phyloP scores from a whole-genome alignment of 2,329 filamentous ascomycete genomes.

The Zymoseptoria brevis region DNA sequence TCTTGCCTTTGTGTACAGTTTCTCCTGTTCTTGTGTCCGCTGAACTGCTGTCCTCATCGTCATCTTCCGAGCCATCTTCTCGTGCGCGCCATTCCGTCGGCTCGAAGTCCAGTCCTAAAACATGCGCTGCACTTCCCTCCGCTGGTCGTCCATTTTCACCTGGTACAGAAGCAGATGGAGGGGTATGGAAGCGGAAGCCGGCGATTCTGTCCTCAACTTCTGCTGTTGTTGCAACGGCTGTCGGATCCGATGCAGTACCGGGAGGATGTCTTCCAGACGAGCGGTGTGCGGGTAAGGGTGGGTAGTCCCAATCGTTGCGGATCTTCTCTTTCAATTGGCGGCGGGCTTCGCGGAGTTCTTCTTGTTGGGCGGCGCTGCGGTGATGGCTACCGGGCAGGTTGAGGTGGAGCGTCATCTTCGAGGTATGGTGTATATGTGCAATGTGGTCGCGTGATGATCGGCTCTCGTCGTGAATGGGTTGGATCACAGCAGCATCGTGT shows the following conservation, averaged over 20 bases:
- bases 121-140: background rate
- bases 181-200: conserved; percentile 25
- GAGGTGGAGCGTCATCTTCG: conserved; percentile 24
- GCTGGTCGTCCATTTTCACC: conserved; percentile 1
- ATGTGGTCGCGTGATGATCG: background rate
- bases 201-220: conserved; percentile 16
- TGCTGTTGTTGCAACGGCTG: background rate
- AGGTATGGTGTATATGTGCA: background rate
- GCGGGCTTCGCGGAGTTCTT: conserved; percentile 36
- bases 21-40: conserved; percentile 1
- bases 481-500: background rate
- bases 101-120: conserved; percentile 26
- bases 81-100: conserved; percentile 37
- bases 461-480: background rate
- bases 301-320: conserved; percentile 41
- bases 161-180: background rate
- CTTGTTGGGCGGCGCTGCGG: conserved; percentile 33
- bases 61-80: conserved; percentile 26
- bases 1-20: conserved; percentile 11
- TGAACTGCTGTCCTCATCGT: conserved; percentile 16
- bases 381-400: conserved; percentile 21
- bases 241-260: background rate
- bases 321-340: conserved; percentile 36
- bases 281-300: conserved; percentile 25
- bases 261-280: conserved; percentile 1